Percentiles rank a stretch among this genome's conserved stretches.
Evolutionary conservation across 768 basidiomycete genomes (phyloP).

Genomic region (Tylopilus rubrobrunneus): DNA sequence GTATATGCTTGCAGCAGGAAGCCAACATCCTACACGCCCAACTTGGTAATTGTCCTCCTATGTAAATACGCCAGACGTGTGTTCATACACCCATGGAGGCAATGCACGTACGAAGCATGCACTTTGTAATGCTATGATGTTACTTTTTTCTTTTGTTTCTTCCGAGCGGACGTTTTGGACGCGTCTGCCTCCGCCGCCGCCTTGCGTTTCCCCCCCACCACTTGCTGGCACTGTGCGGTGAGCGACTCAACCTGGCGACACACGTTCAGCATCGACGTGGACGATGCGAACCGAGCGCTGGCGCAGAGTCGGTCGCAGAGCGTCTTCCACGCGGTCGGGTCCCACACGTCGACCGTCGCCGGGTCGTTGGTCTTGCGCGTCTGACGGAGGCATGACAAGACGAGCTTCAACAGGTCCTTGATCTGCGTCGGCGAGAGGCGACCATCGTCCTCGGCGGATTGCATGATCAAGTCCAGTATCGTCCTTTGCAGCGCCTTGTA

Average conservation of each 20-base stretch:
- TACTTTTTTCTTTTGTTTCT: constrained; percentile 44
- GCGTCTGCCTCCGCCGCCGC: constrained; percentile 26
- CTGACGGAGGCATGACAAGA: constrained; percentile 59
- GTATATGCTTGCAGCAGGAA: no score
- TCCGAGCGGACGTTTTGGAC: constrained; percentile 40
- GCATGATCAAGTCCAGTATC: constrained; percentile 45
- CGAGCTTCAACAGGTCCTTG: constrained; percentile 79
- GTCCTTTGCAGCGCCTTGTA: constrained; percentile 45
- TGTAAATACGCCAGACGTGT: neutral
- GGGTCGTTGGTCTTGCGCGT: constrained; percentile 44
- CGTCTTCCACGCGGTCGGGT: constrained; percentile 50
- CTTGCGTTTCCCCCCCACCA: constrained; percentile 36
- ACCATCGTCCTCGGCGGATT: constrained; percentile 45
- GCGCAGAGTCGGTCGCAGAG: constrained; percentile 45
- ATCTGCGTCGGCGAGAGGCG: constrained; percentile 57
- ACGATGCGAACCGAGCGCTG: constrained; percentile 60
- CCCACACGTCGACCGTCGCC: constrained; percentile 48
- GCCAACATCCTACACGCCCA: neutral
- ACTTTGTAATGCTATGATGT: constrained; percentile 15
- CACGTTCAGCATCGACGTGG: constrained; percentile 55
- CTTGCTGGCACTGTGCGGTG: constrained; percentile 6
- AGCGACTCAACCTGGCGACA: constrained; percentile 56
- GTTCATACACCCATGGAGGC: neutral
- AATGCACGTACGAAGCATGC: neutral
- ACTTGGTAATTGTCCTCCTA: neutral